These are phyloP conservation scores for Polyporus arcularius DNA, from an alignment of 768 basidiomycete genomes.

Conservation along the genomic window DNA sequence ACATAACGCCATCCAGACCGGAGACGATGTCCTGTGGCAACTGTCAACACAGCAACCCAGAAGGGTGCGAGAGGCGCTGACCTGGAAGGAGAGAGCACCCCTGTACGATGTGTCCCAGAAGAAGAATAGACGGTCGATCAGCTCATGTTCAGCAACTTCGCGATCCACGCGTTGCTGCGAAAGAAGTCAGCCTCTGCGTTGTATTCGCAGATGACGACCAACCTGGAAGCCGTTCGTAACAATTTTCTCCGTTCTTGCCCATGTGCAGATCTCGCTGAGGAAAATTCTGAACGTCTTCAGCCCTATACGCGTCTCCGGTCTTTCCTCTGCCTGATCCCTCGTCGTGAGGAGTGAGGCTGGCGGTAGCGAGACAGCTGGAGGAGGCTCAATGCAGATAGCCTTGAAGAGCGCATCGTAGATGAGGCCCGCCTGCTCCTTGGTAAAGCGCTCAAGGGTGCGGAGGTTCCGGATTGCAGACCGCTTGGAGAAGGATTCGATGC, in stretches of 20 bases:
- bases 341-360: conserved; percentile 53
- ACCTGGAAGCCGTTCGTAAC: conserved; percentile 93
- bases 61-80: conserved; percentile 30
- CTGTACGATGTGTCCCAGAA: conserved; percentile 87
- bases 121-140: conserved; percentile 91
- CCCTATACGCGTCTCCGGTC: conserved; percentile 88
- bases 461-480: conserved; percentile 89
- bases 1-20: conserved; percentile 90
- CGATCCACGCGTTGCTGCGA: conserved; percentile 82
- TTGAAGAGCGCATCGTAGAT: conserved; percentile 93
- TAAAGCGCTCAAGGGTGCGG: conserved; percentile 74
- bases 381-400: conserved; percentile 77
- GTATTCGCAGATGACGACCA: conserved; percentile 3
- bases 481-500: conserved; percentile 93
- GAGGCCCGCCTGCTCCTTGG: conserved; percentile 82
- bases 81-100: conserved; percentile 91
- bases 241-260: conserved; percentile 93
- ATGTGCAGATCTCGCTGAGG: conserved; percentile 89
- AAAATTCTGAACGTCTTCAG: conserved; percentile 85
- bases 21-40: conserved; percentile 74
- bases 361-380: conserved; percentile 49
- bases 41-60: neutral
- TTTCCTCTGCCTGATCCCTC: conserved; percentile 63
- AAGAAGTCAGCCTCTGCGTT: neutral
- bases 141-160: conserved; percentile 92